Conservation (phyloP, 2,329 filamentous ascomycete genomes). For the Dothideomycetes sp. region DNA sequence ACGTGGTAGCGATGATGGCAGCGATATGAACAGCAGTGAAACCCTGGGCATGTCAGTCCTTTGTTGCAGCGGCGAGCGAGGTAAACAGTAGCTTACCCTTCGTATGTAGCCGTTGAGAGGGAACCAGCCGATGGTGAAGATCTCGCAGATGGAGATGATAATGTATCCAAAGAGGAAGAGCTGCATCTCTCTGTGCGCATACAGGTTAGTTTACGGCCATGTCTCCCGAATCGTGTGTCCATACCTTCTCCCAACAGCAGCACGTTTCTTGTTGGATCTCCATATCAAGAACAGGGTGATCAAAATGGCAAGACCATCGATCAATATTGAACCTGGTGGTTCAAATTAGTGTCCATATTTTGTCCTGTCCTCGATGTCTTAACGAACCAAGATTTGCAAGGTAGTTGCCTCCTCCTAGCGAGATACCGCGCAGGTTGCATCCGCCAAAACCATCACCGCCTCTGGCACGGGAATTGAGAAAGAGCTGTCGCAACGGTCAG, state of each 20-base stretch:
- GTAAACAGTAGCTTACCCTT: slow-evolving; percentile 46
- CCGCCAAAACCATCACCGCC: slow-evolving; percentile 54
- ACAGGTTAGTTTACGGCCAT: slow-evolving; percentile 6
- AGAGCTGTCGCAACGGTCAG: slow-evolving; percentile 46
- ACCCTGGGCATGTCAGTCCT: slow-evolving; percentile 41
- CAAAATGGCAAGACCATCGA: slow-evolving; percentile 69
- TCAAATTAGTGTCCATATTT: slow-evolving; percentile 23
- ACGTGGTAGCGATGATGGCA: slow-evolving; percentile 76
- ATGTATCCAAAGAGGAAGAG: slow-evolving; percentile 81
- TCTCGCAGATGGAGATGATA: slow-evolving; percentile 84
- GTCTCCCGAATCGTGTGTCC: slow-evolving; percentile 19
- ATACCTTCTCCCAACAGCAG: slow-evolving; percentile 86
- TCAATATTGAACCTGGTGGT: slow-evolving; percentile 67
- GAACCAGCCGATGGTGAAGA: slow-evolving; percentile 89
- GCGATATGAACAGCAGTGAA: slow-evolving; percentile 89
- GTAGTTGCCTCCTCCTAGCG: slow-evolving; percentile 53
- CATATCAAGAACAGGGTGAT: slow-evolving; percentile 59
- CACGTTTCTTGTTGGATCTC: slow-evolving; percentile 79
- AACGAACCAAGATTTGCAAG: slow-evolving; percentile 74
- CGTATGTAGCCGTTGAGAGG: slow-evolving; percentile 63
- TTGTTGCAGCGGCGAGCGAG: neutral
- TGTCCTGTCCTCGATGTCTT: neutral
- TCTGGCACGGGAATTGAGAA: slow-evolving; percentile 50
- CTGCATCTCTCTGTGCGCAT: slow-evolving; percentile 74
- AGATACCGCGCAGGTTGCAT: slow-evolving; percentile 68